phyloP scores from a whole-genome alignment of 2,329 filamentous ascomycete species.

The Hansfordia pulvinata region DNA sequence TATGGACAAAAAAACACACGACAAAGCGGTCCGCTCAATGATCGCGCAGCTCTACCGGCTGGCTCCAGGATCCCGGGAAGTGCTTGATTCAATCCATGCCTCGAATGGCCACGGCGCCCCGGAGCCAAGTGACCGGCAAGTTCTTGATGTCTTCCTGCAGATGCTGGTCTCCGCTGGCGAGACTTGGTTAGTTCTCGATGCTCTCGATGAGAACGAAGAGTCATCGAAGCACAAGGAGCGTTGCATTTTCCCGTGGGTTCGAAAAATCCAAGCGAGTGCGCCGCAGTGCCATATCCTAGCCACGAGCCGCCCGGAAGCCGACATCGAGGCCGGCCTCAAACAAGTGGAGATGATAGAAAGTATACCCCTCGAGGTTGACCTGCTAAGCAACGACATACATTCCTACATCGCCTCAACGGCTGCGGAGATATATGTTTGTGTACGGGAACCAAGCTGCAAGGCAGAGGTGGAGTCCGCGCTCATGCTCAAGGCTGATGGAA shows the following conservation, averaged over 20 bases:
- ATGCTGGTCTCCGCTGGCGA: slow-evolving; percentile 11
- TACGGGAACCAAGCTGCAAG: slow-evolving; percentile 7
- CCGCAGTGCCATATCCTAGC: slow-evolving; percentile 6
- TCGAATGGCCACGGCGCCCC: slow-evolving; percentile 9
- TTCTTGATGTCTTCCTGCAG: slow-evolving; percentile 9
- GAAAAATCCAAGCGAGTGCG: slow-evolving; percentile 1
- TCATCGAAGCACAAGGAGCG: neutral
- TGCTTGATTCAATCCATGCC: slow-evolving; percentile 13
- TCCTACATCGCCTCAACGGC: slow-evolving; percentile 10
- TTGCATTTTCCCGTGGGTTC: slow-evolving; percentile 6
- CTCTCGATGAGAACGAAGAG: slow-evolving; percentile 13
- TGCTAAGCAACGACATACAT: slow-evolving; percentile 12
- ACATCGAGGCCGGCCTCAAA: slow-evolving; percentile 9
- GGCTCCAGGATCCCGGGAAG: slow-evolving; percentile 4
- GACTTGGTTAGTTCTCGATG: slow-evolving; percentile 14
- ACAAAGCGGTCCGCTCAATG: slow-evolving; percentile 21
- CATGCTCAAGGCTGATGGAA: slow-evolving; percentile 13
- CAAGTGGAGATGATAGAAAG: slow-evolving; percentile 4
- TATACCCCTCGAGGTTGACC: slow-evolving; percentile 9
- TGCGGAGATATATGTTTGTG: slow-evolving; percentile 10
- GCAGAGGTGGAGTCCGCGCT: slow-evolving; percentile 10
- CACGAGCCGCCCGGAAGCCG: slow-evolving; percentile 12
- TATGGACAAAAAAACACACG: slow-evolving; percentile 16
- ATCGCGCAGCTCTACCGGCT: slow-evolving; percentile 18
- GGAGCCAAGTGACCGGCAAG: slow-evolving; percentile 10